Evolutionary conservation across 805 yeast species (phyloP).

Genomic region (Torulaspora microellipsoides): DNA sequence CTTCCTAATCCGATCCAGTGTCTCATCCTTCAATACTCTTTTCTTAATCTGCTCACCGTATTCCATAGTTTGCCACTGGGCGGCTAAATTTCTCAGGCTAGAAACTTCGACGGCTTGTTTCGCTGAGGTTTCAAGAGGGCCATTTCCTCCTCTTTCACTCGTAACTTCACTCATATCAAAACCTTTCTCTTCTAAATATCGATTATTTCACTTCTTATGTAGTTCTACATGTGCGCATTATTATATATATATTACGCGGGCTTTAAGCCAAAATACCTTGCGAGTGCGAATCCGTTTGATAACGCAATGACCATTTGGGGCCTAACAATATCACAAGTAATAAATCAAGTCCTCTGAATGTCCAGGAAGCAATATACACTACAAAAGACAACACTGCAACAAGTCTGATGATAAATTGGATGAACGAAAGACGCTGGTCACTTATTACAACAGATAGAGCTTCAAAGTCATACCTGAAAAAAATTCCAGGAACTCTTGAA

Average conservation of each 20-base stretch:
- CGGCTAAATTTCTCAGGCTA: conserved; percentile 19
- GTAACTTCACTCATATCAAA: no score
- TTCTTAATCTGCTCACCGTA: conserved; percentile 11
- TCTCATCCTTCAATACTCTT: conserved; percentile 16
- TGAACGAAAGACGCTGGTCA: conserved; percentile 71
- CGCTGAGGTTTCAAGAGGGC: not conserved
- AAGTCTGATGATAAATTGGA: conserved; percentile 70
- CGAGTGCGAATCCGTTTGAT: conserved; percentile 27
- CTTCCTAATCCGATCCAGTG: conserved; percentile 16
- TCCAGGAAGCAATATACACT: conserved; percentile 63
- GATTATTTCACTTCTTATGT: no score
- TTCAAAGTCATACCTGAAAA: conserved; percentile 81
- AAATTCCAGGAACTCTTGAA: conserved; percentile 64
- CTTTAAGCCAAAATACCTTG: conserved; percentile 24
- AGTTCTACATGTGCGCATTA: no score
- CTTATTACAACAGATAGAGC: conserved; percentile 67
- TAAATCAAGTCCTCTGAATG: conserved; percentile 53
- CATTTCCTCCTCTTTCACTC: no score
- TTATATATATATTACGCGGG: not conserved
- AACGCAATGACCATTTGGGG: conserved; percentile 43
- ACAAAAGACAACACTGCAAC: conserved; percentile 83
- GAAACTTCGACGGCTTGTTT: not conserved
- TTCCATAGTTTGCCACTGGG: conserved; percentile 24
- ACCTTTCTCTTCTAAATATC: no score
- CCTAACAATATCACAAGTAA: conserved; percentile 52